Evolutionary conservation across 805 yeast genomes (phyloP).

Genomic region (Candida hungchunana): DNA sequence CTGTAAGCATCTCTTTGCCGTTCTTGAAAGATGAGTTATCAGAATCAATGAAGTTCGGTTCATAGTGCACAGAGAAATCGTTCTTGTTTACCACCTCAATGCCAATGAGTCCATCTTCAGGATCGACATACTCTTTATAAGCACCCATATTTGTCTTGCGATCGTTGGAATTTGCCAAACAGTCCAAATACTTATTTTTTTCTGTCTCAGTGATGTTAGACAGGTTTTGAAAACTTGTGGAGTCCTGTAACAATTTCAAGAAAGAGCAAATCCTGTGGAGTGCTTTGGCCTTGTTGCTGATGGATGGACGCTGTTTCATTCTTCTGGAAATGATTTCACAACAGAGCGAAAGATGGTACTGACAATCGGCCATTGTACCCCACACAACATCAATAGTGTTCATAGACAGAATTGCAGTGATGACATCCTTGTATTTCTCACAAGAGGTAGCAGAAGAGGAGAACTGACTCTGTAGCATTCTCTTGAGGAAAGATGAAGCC

Average conservation of each 20-base stretch:
- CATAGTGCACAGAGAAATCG: conserved; percentile 14
- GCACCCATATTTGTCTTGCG: conserved; percentile 24
- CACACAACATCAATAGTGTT: conserved; percentile 83
- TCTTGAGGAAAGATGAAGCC: conserved; percentile 63
- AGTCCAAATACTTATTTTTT: conserved; percentile 9
- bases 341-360: conserved; percentile 69
- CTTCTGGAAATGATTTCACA: conserved; percentile 69
- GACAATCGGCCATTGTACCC: conserved; percentile 88
- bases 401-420: conserved; percentile 82
- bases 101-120: conserved; percentile 41
- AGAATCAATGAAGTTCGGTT: conserved; percentile 39
- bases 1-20: conserved; percentile 57
- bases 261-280: conserved; percentile 77
- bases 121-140: conserved; percentile 39
- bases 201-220: conserved; percentile 13
- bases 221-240: conserved; percentile 33
- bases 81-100: conserved; percentile 31
- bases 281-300: conserved; percentile 72
- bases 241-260: conserved; percentile 70
- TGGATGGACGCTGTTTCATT: conserved; percentile 57
- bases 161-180: conserved; percentile 11
- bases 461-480: conserved; percentile 30
- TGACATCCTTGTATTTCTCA: conserved; percentile 77
- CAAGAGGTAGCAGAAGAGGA: background rate
- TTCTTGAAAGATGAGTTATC: conserved; percentile 30